Base-by-base conservation (phyloP, 2,329 filamentous ascomycete genomes). In the Trichoderma sp. region DNA sequence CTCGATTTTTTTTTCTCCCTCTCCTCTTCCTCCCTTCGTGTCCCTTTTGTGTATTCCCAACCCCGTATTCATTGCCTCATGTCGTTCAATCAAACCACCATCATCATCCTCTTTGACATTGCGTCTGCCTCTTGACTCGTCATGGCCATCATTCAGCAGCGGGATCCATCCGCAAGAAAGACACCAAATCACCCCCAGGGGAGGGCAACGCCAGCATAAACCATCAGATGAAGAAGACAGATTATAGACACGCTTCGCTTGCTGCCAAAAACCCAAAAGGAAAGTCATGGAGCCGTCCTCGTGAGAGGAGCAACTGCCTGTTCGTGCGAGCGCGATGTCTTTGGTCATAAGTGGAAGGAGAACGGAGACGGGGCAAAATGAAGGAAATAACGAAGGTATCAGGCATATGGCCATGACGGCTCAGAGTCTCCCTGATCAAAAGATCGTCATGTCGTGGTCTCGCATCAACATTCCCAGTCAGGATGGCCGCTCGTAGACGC, bases 241-340 rank as follows among this genome's bases (percentile, higher is more conserved):
- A 30, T n/a, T 5, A 50, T 45, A 66, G 52, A 26, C 52, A 50
- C 12, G 60, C 44, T 63, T 51, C 64, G 58, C 59, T 63, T 44
- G 55, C 59, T 66, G 51, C 43, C 24, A 50, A 34, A 65, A 43
- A 41, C 64, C 54, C 19, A 17, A 52, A 61, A 62, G 30, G 56
- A 65, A 66, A 54, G 44, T 54, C 63, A 54, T 61, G 56, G 56
- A 39, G 59, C 51, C 59, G 28, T 41, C 64, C 64, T 57, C 51
- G 59, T 28, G 59, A 66, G 57, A 63, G 64, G 47, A 21, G 57
- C 30, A 26, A 41, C 59, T 34, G 43, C 44, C 59, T 19, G 14
- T 63, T 64, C 63, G 51, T 66, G 52, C 39, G 52, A 66, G 57
- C 26, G 44, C 44, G 45, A 26, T 14, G 26, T 34, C 28, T 43